phyloP scores from a whole-genome alignment of 345 rosid species.

The Toxicodendron radicans region DNA sequence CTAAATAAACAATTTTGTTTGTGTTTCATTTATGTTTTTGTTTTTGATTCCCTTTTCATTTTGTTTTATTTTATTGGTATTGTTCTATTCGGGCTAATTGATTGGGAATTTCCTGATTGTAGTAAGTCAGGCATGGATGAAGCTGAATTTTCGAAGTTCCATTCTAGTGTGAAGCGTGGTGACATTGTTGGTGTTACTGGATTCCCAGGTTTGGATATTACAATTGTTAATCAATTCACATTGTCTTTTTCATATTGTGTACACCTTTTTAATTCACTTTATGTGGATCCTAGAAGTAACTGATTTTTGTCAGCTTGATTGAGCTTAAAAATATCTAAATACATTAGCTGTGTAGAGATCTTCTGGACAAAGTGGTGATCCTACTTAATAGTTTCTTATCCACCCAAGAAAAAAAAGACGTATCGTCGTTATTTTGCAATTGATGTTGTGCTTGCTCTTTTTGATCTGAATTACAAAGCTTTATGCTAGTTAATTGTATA shows the following conservation, averaged over 20 bases:
- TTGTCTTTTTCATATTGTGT: not conserved
- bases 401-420: too few species aligned
- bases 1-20: not conserved
- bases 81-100: too few species aligned
- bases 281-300: not conserved
- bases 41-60: not conserved
- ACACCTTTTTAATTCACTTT: not conserved
- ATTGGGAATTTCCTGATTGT: too few species aligned
- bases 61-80: too few species aligned
- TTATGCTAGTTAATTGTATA: not conserved
- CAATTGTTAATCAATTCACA: not conserved
- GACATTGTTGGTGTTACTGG: constrained; percentile 92
- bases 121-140: too few species aligned
- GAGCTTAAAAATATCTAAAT: not conserved
- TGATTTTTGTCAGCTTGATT: not conserved
- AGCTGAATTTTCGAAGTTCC: too few species aligned
- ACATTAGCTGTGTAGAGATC: not conserved
- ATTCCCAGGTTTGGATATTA: constrained; percentile 71
- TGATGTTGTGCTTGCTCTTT: not conserved
- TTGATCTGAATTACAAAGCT: not conserved
- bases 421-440: not conserved
- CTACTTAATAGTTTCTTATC: not conserved
- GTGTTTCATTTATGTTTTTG: not conserved
- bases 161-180: constrained; percentile 95
- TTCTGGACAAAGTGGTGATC: too few species aligned